A percentile compares a stretch with the other conserved stretches of the same genome.
Evolutionary conservation across 768 basidiomycete species (phyloP).

Genomic region (Tremella yokohamensis): DNA sequence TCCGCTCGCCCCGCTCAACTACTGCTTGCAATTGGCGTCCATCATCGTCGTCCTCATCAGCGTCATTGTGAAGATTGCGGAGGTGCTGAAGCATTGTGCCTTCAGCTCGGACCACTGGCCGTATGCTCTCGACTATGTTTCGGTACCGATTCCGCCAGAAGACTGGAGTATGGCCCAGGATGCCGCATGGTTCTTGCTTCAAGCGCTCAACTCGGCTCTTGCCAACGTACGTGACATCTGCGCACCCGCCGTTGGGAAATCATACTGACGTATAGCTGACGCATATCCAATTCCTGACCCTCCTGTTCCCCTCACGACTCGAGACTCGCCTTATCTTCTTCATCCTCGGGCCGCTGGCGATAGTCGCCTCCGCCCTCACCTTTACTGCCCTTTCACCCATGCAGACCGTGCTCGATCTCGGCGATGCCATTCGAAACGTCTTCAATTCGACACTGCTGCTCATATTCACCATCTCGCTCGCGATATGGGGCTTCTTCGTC

Average conservation of each 20-base stretch:
- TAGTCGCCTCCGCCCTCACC: constrained; percentile 77
- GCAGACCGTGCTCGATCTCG: constrained; percentile 56
- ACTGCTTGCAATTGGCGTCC: constrained; percentile 78
- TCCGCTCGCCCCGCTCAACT: constrained; percentile 89
- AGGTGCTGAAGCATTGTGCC: constrained; percentile 63
- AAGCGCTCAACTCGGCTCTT: constrained; percentile 73
- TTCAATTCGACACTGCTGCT: constrained; percentile 96
- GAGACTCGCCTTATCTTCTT: constrained; percentile 82
- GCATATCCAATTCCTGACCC: constrained; percentile 93
- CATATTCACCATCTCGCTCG: constrained; percentile 80
- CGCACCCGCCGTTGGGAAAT: background rate
- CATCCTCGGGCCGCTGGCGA: constrained; percentile 80
- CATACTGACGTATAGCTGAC: constrained; percentile 63
- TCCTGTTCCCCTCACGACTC: constrained; percentile 84
- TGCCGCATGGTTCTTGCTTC: constrained; percentile 81
- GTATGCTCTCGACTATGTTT: constrained; percentile 91
- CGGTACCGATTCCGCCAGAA: constrained; percentile 69
- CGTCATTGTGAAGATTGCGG: constrained; percentile 69
- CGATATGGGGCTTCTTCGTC: constrained; percentile 88
- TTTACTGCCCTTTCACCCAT: constrained; percentile 65
- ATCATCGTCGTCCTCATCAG: constrained; percentile 75
- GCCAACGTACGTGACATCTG: constrained; percentile 64
- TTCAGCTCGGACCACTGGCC: constrained; percentile 76
- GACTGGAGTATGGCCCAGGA: constrained; percentile 66
- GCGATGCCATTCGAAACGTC: constrained; percentile 78